These are phyloP conservation scores for Apiospora kogelbergensis DNA, from an alignment of 2,329 filamentous ascomycete species.

Conservation along the genomic window DNA sequence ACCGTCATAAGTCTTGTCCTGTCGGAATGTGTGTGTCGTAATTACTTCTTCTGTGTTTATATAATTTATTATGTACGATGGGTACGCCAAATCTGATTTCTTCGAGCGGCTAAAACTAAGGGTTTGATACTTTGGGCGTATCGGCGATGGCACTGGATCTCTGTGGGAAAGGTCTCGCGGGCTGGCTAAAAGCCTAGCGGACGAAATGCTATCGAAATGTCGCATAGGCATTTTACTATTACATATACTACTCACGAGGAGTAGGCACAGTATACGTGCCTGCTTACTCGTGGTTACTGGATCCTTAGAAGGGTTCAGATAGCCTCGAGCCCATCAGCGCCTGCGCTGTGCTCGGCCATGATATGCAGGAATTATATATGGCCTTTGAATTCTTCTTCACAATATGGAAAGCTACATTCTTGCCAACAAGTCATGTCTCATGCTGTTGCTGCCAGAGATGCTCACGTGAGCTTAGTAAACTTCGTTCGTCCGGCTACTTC, in stretches of 20 bases:
- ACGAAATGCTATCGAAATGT: background rate
- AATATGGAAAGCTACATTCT: background rate
- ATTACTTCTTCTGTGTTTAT: background rate
- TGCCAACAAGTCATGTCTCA: background rate
- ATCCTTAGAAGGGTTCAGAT: background rate
- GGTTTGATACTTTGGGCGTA: background rate
- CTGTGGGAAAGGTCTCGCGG: background rate
- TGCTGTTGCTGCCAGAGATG: background rate
- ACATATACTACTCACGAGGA: background rate
- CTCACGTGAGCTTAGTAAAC: background rate
- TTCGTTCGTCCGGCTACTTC: background rate
- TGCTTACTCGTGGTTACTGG: background rate
- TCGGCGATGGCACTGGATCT: background rate
- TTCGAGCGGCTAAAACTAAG: background rate
- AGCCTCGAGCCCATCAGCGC: background rate
- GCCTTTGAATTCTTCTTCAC: background rate
- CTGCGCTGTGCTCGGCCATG: background rate
- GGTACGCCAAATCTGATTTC: background rate
- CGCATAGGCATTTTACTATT: background rate
- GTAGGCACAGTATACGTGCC: background rate
- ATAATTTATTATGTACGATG: background rate
- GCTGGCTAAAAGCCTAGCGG: background rate
- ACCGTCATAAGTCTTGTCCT: background rate
- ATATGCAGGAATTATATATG: background rate
- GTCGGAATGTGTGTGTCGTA: background rate